Conservation (phyloP, 164 flowering plant genomes). For the Magnolia sinica region DNA sequence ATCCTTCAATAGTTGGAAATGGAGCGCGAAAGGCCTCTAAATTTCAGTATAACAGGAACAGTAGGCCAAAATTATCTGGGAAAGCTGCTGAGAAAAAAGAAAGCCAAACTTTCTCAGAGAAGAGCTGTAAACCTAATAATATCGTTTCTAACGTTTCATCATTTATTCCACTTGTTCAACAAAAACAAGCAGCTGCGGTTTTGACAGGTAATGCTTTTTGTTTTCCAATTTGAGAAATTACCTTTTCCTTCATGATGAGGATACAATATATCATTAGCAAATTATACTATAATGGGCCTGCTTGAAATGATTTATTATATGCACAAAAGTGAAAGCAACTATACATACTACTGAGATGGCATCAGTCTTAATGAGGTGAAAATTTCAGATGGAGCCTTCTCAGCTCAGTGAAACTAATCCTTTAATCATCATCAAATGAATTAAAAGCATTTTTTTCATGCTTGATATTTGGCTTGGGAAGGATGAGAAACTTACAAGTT, state of each 20-base stretch:
- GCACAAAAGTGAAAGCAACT: background rate
- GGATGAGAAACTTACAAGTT: too few relatives aligned
- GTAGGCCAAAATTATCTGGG: constrained; percentile 39
- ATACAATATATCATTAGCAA: background rate
- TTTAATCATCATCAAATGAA: too few relatives aligned
- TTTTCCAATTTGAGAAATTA: background rate
- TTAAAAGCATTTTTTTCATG: too few relatives aligned
- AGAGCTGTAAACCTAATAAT: constrained; percentile 48
- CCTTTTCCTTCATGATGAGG: background rate
- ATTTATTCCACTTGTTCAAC: constrained; percentile 75
- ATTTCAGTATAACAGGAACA: constrained; percentile 32
- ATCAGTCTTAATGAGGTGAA: too few relatives aligned
- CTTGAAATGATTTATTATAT: too few relatives aligned
- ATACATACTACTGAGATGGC: too few relatives aligned
- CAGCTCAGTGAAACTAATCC: too few relatives aligned
- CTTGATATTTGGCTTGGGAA: too few relatives aligned
- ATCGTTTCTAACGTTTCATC: constrained; percentile 73
- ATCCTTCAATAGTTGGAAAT: constrained; percentile 29
- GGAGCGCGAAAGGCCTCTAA: constrained; percentile 29
- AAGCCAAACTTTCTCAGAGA: constrained; percentile 30
- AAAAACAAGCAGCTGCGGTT: constrained; percentile 48
- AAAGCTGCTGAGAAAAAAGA: constrained; percentile 38
- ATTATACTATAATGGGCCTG: too few relatives aligned
- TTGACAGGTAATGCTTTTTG: constrained; percentile 40
- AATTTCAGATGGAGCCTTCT: too few relatives aligned